These are phyloP conservation scores for Talinum fruticosum DNA, from an alignment of 148 eudicot genomes.

Conservation along the genomic window DNA sequence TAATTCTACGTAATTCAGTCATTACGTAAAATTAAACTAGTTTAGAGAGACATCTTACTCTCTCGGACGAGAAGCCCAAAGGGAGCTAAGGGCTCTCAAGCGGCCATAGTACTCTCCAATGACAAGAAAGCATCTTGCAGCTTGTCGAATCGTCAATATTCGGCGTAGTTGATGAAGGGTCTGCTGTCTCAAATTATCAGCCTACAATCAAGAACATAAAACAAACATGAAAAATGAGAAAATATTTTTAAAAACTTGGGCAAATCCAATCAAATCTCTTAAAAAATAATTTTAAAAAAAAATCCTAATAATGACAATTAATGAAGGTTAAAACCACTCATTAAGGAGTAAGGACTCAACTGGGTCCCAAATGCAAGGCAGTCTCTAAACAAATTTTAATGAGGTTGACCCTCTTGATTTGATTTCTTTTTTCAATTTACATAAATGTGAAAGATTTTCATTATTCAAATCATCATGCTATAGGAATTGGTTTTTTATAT, in stretches of 20 bases:
- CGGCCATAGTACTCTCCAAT: constrained; percentile 90
- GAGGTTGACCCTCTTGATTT: constrained; percentile 21
- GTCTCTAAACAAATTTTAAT: constrained; percentile 25
- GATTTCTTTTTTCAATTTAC: not conserved
- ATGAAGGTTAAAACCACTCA: constrained; percentile 24
- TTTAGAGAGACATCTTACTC: constrained; percentile 49
- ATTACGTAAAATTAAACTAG: not conserved
- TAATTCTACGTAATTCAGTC: no score
- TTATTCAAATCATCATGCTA: constrained; percentile 36
- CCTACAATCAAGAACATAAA: constrained; percentile 40
- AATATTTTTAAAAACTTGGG: not conserved
- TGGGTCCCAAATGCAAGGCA: constrained; percentile 23
- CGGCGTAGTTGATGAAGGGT: constrained; percentile 80
- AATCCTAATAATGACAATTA: constrained; percentile 21
- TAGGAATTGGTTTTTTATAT: constrained; percentile 9
- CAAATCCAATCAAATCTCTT: constrained; percentile 24
- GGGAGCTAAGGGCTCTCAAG: constrained; percentile 87
- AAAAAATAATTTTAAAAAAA: not conserved
- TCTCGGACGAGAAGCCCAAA: constrained; percentile 93
- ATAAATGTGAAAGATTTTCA: constrained; percentile 25
- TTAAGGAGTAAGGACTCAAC: constrained; percentile 13
- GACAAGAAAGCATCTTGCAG: constrained; percentile 77
- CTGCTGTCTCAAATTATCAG: constrained; percentile 91
- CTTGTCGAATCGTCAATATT: constrained; percentile 84
- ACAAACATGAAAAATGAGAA: not conserved